Conservation (phyloP, 2,329 filamentous ascomycete genomes). For the Xylariaceae sp. region DNA sequence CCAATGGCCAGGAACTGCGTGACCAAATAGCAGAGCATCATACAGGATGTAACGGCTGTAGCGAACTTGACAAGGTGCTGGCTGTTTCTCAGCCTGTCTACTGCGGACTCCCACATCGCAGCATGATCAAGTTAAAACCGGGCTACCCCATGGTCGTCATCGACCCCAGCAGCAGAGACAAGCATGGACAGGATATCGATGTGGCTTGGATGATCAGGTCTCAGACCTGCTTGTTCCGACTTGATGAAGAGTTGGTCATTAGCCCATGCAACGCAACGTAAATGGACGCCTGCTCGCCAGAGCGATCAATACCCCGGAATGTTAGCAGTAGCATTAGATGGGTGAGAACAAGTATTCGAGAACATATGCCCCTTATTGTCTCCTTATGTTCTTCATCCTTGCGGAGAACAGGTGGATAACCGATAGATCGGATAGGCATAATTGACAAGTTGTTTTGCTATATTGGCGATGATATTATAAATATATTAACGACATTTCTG, state of each 20-base stretch:
- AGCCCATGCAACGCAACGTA: neutral
- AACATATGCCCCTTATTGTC: neutral
- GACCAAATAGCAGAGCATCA: conserved; percentile 20
- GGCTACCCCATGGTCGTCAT: neutral
- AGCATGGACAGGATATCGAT: neutral
- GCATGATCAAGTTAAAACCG: neutral
- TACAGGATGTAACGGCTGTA: conserved; percentile 18
- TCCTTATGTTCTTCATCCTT: neutral
- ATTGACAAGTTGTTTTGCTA: too few species aligned
- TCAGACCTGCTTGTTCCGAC: conserved; percentile 1
- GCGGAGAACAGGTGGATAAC: too few species aligned
- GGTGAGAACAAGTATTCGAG: neutral
- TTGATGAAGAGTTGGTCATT: neutral
- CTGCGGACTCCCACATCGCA: conserved; percentile 18
- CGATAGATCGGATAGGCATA: too few species aligned
- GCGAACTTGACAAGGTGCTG: conserved; percentile 8
- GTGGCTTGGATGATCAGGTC: neutral
- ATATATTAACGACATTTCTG: too few species aligned
- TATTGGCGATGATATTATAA: too few species aligned
- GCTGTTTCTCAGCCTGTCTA: conserved; percentile 5
- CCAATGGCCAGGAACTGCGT: conserved; percentile 10
- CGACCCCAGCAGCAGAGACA: neutral
- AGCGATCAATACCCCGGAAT: neutral
- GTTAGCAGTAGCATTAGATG: neutral
- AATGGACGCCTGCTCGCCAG: neutral